A percentile compares a stretch with the other conserved stretches of the same genome.
Conservation (phyloP, 2,329 filamentous ascomycete genomes). For the Xylariaceae sp. region DNA sequence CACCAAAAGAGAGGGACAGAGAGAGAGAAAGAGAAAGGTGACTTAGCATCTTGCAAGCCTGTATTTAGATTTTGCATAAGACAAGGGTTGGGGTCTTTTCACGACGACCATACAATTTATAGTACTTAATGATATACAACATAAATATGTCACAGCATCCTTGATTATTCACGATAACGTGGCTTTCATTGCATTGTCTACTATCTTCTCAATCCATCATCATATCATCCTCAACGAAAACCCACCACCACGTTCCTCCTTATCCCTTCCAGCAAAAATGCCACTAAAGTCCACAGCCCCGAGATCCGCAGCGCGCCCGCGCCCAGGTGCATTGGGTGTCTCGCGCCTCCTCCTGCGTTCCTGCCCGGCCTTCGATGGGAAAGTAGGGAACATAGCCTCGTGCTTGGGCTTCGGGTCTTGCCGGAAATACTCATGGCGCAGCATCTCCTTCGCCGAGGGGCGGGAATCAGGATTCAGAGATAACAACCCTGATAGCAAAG, state of each 20-base stretch:
- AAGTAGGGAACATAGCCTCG: constrained; percentile 91
- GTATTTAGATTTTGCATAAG: too few relatives aligned
- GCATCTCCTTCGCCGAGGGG: constrained; percentile 68
- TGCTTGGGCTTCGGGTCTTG: constrained; percentile 89
- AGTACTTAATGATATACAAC: constrained; percentile 26
- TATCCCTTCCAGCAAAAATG: constrained; percentile 64
- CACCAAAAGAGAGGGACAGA: too few relatives aligned
- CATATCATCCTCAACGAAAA: constrained; percentile 62
- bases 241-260: constrained; percentile 61
- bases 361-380: constrained; percentile 90
- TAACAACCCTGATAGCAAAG: constrained; percentile 66
- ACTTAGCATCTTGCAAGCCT: too few relatives aligned
- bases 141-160: constrained; percentile 1
- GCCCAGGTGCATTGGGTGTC: constrained; percentile 77
- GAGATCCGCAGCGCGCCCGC: constrained; percentile 61
- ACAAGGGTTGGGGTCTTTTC: too few relatives aligned
- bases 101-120: too few relatives aligned
- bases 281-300: constrained; percentile 62
- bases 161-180: not conserved
- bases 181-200: not conserved
- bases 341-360: constrained; percentile 70
- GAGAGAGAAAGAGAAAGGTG: too few relatives aligned
- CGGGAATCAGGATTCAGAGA: constrained; percentile 69
- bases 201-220: constrained; percentile 1
- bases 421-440: constrained; percentile 78